Base-by-base conservation (phyloP, 2,329 filamentous ascomycete genomes). In the Emmonsiellopsis sp. region DNA sequence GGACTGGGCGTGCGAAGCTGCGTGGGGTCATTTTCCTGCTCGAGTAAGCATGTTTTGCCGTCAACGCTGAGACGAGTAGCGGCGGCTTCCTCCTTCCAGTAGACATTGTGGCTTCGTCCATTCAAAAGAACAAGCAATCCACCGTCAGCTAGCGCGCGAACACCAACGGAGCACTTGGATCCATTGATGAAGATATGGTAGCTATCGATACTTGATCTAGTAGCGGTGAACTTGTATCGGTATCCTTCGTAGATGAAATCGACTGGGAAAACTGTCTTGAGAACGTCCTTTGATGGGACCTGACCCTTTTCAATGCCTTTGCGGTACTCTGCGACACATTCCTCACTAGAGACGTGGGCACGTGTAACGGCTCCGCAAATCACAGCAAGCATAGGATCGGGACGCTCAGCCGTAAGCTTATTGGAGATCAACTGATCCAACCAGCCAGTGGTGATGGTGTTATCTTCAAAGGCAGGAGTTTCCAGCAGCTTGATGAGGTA, bases 171-270 rank as follows among this genome's bases (percentile, higher is more conserved):
- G 73, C 89, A 95, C 77, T 94, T 95, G 63, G 93, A 97, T 55
- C 93, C 93, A 70, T 98, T 98, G 79, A 97, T 95, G 79, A 97
- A 98, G 55, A 98, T 82, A 59, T 94, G 92, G 76, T 96, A 98
- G 76, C 88, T 95, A 72, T 97, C 92, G 45, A 84, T 66, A 70
- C 91, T 95, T 26, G 93, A 92, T 53, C 92, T 84, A 10, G 93
- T 97, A 32, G 90, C 91, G 0, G 93, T 98, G 73, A 98, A 98
- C 76, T 97, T 98, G 79, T 97, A 98, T 53, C 93, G 86, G 71
- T 80, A 82, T 56, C 91, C 92, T 71, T 98, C 93, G 70, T 98
- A 98, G 73, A 98, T 98, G 77, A 97, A 98, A 66, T 98, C 93
- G 51, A 98, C 83, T 3, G 88, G 86, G 80, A 98, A 98, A 52